These are phyloP conservation scores for Pseudofabraea citricarpa DNA, from an alignment of 2,329 filamentous ascomycete genomes.

Conservation along the genomic window DNA sequence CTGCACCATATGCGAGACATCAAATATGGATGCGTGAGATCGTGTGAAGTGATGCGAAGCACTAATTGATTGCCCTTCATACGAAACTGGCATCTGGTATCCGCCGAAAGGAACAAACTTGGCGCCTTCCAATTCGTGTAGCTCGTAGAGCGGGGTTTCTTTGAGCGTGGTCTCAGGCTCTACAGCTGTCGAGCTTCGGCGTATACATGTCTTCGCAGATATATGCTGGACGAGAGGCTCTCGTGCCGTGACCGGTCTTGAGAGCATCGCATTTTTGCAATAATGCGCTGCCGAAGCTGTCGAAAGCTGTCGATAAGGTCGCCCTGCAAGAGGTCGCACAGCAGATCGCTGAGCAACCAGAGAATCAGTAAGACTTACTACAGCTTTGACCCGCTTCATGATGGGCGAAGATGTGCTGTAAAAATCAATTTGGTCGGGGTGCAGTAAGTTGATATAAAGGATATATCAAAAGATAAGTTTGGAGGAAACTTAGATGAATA, in stretches of 20 bases:
- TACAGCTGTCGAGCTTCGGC: not conserved
- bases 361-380: conserved; percentile 14
- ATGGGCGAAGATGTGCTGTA: conserved; percentile 13
- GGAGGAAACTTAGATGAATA: too few species aligned
- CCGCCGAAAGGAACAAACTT: conserved; percentile 98
- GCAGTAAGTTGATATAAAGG: too few species aligned
- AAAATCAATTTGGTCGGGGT: too few species aligned
- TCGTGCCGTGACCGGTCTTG: not conserved
- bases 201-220: conserved; percentile 5
- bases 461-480: too few species aligned
- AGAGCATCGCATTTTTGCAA: not conserved
- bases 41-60: conserved; percentile 91
- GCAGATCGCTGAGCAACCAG: conserved; percentile 6
- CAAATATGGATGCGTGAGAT: conserved; percentile 83
- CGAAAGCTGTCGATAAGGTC: conserved; percentile 17
- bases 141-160: conserved; percentile 72
- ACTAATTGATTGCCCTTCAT: conserved; percentile 68
- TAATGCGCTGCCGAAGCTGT: conserved; percentile 17
- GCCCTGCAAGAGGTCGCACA: conserved; percentile 11
- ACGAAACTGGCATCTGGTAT: conserved; percentile 90
- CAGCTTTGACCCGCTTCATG: conserved; percentile 26
- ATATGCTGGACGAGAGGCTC: conserved; percentile 3
- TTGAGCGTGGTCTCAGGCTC: conserved; percentile 30
- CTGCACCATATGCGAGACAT: conserved; percentile 96
- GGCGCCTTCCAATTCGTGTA: conserved; percentile 72